Conservation (phyloP, 2,329 filamentous ascomycete species). For the Colletotrichum orbiculare region DNA sequence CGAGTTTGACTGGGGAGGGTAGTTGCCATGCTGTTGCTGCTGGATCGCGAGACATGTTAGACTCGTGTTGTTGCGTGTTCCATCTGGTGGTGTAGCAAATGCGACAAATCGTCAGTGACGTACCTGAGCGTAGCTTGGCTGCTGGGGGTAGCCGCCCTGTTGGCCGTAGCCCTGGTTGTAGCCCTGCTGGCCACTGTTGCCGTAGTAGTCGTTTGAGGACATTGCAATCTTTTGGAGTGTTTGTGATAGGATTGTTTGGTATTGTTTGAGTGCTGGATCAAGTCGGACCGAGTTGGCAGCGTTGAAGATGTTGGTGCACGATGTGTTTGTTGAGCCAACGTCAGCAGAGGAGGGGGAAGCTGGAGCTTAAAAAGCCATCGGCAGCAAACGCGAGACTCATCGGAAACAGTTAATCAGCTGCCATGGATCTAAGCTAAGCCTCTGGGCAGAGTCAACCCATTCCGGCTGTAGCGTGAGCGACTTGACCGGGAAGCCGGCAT, state of each 20-base stretch:
- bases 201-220: constrained; percentile 54
- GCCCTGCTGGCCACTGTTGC: constrained; percentile 41
- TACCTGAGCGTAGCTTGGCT: constrained; percentile 43
- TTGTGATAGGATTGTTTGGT: background rate
- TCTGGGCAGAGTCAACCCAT: no score
- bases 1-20: constrained; percentile 37
- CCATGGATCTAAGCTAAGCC: background rate
- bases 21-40: constrained; percentile 36
- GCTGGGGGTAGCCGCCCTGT: constrained; percentile 41
- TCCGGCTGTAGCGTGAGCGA: no score
- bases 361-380: constrained; percentile 17
- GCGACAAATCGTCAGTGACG: background rate
- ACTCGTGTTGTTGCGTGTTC: background rate
- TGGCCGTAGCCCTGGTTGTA: constrained; percentile 37
- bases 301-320: background rate
- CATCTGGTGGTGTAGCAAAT: background rate
- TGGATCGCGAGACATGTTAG: constrained; percentile 11
- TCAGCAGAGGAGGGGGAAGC: background rate
- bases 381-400: background rate
- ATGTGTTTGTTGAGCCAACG: no score
- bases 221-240: constrained; percentile 39
- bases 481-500: no score
- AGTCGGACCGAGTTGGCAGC: background rate
- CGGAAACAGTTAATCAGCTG: background rate
- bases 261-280: background rate